These are phyloP conservation scores for Coniophora puteana DNA, from an alignment of 1,284 basidiomycete species.

Conservation along the genomic window DNA sequence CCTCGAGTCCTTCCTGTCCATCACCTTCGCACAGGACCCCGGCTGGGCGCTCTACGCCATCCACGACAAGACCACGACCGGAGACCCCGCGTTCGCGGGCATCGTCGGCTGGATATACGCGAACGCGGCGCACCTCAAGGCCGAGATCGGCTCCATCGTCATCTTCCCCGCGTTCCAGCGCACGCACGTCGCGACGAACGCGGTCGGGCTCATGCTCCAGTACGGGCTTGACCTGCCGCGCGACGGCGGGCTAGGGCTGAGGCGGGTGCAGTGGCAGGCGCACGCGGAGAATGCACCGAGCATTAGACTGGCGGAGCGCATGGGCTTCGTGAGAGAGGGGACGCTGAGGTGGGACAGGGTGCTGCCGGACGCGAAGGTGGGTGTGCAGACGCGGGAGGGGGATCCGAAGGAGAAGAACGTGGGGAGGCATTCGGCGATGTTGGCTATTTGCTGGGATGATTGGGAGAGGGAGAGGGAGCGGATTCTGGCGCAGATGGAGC, in stretches of 20 bases:
- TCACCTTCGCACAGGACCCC: slow-evolving; percentile 28
- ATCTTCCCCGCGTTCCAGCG: slow-evolving; percentile 56
- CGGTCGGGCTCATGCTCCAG: slow-evolving; percentile 54
- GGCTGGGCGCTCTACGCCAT: slow-evolving; percentile 41
- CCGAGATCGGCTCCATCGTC: slow-evolving; percentile 49
- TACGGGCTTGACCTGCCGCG: slow-evolving; percentile 48
- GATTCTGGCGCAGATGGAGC: slow-evolving; percentile 10
- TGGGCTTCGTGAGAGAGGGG: slow-evolving; percentile 59
- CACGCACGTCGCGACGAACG: slow-evolving; percentile 60
- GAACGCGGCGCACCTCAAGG: slow-evolving; percentile 32
- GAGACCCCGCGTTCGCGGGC: slow-evolving; percentile 27
- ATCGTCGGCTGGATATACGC: slow-evolving; percentile 35
- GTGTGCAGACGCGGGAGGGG: slow-evolving; percentile 27
- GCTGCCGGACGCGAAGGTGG: slow-evolving; percentile 30
- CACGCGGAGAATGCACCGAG: slow-evolving; percentile 48
- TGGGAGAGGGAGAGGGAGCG: slow-evolving; percentile 33
- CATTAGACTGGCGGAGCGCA: slow-evolving; percentile 45
- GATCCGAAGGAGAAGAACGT: slow-evolving; percentile 33
- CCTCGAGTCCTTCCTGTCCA: slow-evolving; percentile 26
- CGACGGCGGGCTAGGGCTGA: slow-evolving; percentile 47
- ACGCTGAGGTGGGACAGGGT: slow-evolving; percentile 51
- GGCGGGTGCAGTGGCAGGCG: slow-evolving; percentile 62
- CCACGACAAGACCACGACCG: slow-evolving; percentile 41
- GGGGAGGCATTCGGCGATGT: slow-evolving; percentile 44
- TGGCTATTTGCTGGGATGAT: slow-evolving; percentile 57